Base-by-base conservation (phyloP, 306 rosid species). In the Fagus sylvatica region DNA sequence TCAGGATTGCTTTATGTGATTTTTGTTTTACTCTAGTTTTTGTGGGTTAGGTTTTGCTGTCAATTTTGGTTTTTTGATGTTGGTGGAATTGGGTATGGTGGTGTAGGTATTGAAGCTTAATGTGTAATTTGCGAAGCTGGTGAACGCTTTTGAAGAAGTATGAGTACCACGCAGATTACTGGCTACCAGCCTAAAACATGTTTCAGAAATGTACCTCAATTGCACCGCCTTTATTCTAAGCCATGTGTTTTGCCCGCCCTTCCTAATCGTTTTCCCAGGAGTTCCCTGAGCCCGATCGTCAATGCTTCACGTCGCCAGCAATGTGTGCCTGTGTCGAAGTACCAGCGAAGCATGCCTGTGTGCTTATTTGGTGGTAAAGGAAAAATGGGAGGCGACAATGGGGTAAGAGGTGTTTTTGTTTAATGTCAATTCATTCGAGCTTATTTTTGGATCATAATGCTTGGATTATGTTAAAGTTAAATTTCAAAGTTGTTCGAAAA, bases 281-380 rank as follows among this genome's bases (percentile, higher is more conserved):
- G 51, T 64, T 72, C 77, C 7, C 39, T 37, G 39, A 62, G 75
- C 76, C 51, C 61, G 5, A 42, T 51, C 57, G 34, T 37, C 19
- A 49, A 75, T 71, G 73, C 46, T 60, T 69, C 81, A 32, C 46
- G 74, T 80, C 64, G 77, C 79, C 68, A 77, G 71, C 85, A 49
- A 60, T 67, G 65, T 53, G 40, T 76, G 51, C 80, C 87, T 1
- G n/a, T 78, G 36, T 78, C 83, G 13, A 85, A 79, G 74, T 84
- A 71, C 60, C 77, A 15, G 54, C 78, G 42, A 33, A 36, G 80
- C 61, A 81, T 76, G 70, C 87, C 82, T 48, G 85, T 86, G 64
- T 88, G 91, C 83, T 80, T 79, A 19, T 89, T 86, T 7, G 89
- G 89, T 76, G 89, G 86, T 55, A 75, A 82, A 76, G 91, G 90